Evolutionary conservation across 441 rosid species (phyloP).

Genomic region (Hura crepitans): DNA sequence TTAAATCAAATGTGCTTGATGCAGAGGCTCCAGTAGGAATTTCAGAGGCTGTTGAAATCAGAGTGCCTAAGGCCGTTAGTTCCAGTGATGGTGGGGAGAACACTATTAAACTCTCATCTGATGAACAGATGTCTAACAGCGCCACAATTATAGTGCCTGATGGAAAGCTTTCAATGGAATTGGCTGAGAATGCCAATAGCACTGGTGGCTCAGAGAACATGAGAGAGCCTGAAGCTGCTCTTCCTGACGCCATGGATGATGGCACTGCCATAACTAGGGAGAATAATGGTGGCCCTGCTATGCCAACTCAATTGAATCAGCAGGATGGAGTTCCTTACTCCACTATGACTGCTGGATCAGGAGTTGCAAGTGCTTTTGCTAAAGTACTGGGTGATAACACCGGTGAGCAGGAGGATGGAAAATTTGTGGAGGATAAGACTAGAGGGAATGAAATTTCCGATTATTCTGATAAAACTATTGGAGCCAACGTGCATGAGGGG

Average conservation of each 20-base stretch:
- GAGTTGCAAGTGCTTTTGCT: too few species aligned
- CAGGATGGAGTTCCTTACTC: constrained; percentile 27
- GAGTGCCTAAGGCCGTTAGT: constrained; percentile 19
- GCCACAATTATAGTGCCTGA: constrained; percentile 24
- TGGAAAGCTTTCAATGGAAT: constrained; percentile 29
- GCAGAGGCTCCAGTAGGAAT: constrained; percentile 20
- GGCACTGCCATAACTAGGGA: constrained; percentile 13
- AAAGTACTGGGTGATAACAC: not conserved
- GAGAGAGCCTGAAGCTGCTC: constrained; percentile 19
- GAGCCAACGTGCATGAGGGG: not conserved
- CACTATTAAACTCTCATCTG: constrained; percentile 21
- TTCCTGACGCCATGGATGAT: constrained; percentile 10
- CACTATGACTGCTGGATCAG: too few species aligned
- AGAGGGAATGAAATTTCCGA: not conserved
- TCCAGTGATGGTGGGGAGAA: constrained; percentile 24
- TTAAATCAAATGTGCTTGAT: constrained; percentile 16
- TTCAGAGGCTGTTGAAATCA: constrained; percentile 8
- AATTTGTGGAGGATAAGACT: not conserved
- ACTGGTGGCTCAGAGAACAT: constrained; percentile 20
- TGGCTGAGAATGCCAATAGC: constrained; percentile 29
- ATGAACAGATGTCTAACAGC: constrained; percentile 22
- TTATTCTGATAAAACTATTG: constrained; percentile 2
- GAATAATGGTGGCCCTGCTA: constrained; percentile 18
- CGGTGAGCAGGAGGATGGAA: constrained; percentile 10
- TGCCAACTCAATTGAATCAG: constrained; percentile 22